Evolutionary conservation across 1,139 yeast species (phyloP), one percentile per base, ranked within the genome.

Genomic region (Geotrichum histeridarum): DNA sequence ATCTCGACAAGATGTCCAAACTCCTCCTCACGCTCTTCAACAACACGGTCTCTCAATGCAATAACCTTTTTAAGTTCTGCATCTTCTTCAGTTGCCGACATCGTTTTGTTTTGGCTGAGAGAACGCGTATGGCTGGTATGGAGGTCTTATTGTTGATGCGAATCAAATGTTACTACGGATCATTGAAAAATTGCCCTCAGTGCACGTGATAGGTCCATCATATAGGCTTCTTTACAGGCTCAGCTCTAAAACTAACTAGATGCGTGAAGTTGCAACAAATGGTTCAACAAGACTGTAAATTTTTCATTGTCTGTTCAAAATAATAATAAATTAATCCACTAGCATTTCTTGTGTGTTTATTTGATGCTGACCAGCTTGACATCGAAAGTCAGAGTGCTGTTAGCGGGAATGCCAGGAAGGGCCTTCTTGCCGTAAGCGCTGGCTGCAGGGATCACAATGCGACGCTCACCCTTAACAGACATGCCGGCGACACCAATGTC

Each of bases 391-490:
- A 93, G 81, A 75, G 89, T 96, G 59, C 96, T 86, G 83, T 91
- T 91, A 66, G 96, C 87, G 67, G 99, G 99, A 66, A 93, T 88
- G 61, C 98, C 99, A 66, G 99, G 98, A 63, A 93, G 79, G 60
- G 87, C 82, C 77, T 88, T 87, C 68, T 86, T 86, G 61, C 99
- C 99, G 75, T 93, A 93, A 56, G 96, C 99, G 84, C 88, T 87
- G 69, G 93, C 82, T 57, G 99, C 84, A 64, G 99, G 99, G 64
- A 94, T 88, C 60, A 89, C 80, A 62, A 94, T 90, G 78, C 99
- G 85, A 80, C 99, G 90, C 80, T 94, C 99, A 69, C 99, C 99
- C 66, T 96, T 96, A 70, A 89, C 95, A 59, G 95, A 83, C 98
- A 94, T 91, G 71, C 99, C 99, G 56, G 91, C 89, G 66, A 93